These are phyloP conservation scores for Mucor circinelloides DNA, from an alignment of 371 early-diverging fungal genomes.

Conservation along the genomic window DNA sequence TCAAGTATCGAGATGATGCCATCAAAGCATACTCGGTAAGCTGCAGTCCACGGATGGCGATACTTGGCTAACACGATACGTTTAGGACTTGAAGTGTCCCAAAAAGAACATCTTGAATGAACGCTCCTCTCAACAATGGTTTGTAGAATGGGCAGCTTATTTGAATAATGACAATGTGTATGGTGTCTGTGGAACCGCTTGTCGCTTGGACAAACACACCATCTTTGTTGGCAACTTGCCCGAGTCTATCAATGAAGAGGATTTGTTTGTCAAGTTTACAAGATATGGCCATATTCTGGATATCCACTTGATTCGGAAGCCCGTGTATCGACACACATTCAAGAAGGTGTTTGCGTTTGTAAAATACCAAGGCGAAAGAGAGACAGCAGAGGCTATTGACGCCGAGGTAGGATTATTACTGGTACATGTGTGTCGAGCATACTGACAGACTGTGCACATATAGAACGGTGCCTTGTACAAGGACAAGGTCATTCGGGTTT, in stretches of 20 bases:
- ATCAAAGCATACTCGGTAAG: slow-evolving; percentile 71
- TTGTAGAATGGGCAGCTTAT: slow-evolving; percentile 74
- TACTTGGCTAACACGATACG: not conserved
- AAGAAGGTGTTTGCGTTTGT: slow-evolving; percentile 69
- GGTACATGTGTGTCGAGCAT: too few relatives aligned
- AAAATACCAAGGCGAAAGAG: slow-evolving; percentile 51
- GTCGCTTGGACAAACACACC: slow-evolving; percentile 50
- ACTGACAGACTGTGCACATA: not conserved
- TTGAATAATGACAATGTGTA: slow-evolving; percentile 27
- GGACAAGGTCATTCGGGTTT: slow-evolving; percentile 37
- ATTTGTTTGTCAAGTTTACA: slow-evolving; percentile 55
- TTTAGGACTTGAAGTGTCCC: slow-evolving; percentile 9
- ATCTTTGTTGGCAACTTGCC: slow-evolving; percentile 77
- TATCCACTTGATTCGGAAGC: slow-evolving; percentile 53
- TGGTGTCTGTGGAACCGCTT: not conserved
- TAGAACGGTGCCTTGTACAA: slow-evolving; percentile 41
- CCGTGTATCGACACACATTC: not conserved
- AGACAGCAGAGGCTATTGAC: slow-evolving; percentile 60
- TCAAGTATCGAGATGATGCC: slow-evolving; percentile 79
- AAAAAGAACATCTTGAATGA: not conserved
- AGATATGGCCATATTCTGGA: slow-evolving; percentile 61
- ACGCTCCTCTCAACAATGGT: slow-evolving; percentile 39
- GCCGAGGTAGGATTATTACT: slow-evolving; percentile 65
- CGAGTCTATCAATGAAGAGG: slow-evolving; percentile 46
- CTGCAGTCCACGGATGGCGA: not conserved